These are phyloP conservation scores for Cornus controversa DNA, from an alignment of 148 eudicot species.

Conservation along the genomic window DNA sequence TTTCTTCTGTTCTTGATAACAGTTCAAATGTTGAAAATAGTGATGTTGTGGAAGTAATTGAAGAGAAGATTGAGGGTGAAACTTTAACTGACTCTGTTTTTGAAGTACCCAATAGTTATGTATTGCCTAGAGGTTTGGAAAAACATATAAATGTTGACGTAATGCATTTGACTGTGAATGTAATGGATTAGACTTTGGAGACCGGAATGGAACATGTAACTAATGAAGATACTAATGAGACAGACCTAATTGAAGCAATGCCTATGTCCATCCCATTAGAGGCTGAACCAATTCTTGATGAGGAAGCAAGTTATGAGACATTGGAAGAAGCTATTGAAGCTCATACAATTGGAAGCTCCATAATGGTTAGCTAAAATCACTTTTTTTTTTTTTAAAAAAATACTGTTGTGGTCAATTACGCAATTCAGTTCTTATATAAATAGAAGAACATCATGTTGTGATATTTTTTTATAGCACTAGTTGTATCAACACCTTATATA, in stretches of 20 bases:
- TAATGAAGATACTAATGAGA: conserved; percentile 19
- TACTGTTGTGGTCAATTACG: not conserved
- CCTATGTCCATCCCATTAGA: conserved; percentile 23
- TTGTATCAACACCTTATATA: not conserved
- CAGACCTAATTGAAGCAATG: conserved; percentile 18
- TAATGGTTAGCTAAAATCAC: conserved; percentile 25
- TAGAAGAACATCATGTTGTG: not conserved
- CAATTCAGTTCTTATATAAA: not conserved
- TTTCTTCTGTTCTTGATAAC: conserved; percentile 12
- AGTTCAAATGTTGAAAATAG: not conserved
- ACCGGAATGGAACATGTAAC: conserved; percentile 3
- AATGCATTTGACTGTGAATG: not conserved
- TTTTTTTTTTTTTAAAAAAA: too few relatives aligned
- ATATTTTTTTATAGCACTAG: not conserved
- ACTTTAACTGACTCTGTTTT: conserved; percentile 5
- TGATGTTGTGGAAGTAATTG: conserved; percentile 5
- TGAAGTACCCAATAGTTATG: conserved; percentile 9
- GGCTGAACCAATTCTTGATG: conserved; percentile 33
- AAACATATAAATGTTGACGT: conserved; percentile 10
- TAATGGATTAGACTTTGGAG: conserved; percentile 2
- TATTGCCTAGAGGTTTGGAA: conserved; percentile 1
- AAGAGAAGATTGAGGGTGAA: conserved; percentile 18
- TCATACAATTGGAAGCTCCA: conserved; percentile 18
- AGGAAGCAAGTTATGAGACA: conserved; percentile 20
- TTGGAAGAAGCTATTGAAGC: conserved; percentile 16